Evolutionary conservation across 1,139 yeast species (phyloP).

Genomic region (Hemisphaericaspora lyxosophila): DNA sequence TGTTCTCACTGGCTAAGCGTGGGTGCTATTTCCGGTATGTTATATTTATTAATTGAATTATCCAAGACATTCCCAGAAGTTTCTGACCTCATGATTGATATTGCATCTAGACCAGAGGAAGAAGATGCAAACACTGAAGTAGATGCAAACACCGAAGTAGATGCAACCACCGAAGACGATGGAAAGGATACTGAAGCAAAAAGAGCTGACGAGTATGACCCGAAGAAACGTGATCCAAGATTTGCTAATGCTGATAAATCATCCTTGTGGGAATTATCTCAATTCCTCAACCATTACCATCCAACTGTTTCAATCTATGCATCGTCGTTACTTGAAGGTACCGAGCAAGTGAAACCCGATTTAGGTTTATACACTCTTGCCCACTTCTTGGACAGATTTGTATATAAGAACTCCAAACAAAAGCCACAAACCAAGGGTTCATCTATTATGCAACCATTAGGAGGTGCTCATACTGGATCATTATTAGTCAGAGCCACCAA

Average conservation of each 20-base stretch:
- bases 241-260: constrained; percentile 80
- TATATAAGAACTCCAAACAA: constrained; percentile 87
- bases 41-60: constrained; percentile 71
- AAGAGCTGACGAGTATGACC: constrained; percentile 72
- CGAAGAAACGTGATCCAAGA: constrained; percentile 87
- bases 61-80: constrained; percentile 44
- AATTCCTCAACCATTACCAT: constrained; percentile 79
- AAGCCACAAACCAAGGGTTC: constrained; percentile 72
- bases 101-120: constrained; percentile 38
- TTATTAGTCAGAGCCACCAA: constrained; percentile 71
- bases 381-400: constrained; percentile 93
- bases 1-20: constrained; percentile 83
- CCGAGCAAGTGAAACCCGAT: constrained; percentile 66
- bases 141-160: constrained; percentile 23
- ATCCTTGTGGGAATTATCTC: constrained; percentile 82
- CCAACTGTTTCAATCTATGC: constrained; percentile 91
- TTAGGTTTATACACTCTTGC: constrained; percentile 81
- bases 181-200: constrained; percentile 13
- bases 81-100: constrained; percentile 41
- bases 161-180: constrained; percentile 9
- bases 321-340: constrained; percentile 51
- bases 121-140: constrained; percentile 27
- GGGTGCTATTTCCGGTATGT: constrained; percentile 90
- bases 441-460: constrained; percentile 96
- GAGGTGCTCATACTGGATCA: constrained; percentile 82